Evolutionary conservation across 83 land plant species (phyloP).

Genomic region (Picea engelmannii): DNA sequence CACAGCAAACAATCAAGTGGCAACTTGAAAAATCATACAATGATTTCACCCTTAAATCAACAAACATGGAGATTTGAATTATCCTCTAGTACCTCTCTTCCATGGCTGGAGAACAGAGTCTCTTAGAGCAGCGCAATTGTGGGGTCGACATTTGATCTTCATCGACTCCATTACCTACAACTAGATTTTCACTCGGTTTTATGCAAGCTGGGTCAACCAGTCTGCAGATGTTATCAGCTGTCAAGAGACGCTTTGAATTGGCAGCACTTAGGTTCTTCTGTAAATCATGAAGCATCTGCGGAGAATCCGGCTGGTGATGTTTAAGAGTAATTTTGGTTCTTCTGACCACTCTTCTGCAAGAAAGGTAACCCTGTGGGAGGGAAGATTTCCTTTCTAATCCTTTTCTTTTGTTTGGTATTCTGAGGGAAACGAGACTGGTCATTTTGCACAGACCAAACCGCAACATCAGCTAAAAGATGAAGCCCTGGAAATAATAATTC

Average conservation of each 20-base stretch:
- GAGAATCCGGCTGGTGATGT: background rate
- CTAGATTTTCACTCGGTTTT: background rate
- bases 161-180: background rate
- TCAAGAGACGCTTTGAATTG: background rate
- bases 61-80: background rate
- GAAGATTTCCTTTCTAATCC: background rate
- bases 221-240: background rate
- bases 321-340: background rate
- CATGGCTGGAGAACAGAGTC: slow-evolving; percentile 5
- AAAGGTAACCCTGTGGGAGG: background rate
- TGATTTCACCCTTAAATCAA: background rate
- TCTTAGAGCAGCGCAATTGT: background rate
- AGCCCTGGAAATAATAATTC: background rate
- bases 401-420: no score
- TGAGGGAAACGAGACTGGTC: background rate
- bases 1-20: background rate
- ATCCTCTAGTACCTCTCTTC: slow-evolving; percentile 6
- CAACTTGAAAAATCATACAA: background rate
- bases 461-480: background rate
- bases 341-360: background rate
- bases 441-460: background rate
- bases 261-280: background rate
- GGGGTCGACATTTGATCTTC: background rate
- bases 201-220: background rate
- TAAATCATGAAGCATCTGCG: background rate